Evolutionary conservation across 1,284 basidiomycete species (phyloP).

Genomic region (Ceratobasidium theobromae): DNA sequence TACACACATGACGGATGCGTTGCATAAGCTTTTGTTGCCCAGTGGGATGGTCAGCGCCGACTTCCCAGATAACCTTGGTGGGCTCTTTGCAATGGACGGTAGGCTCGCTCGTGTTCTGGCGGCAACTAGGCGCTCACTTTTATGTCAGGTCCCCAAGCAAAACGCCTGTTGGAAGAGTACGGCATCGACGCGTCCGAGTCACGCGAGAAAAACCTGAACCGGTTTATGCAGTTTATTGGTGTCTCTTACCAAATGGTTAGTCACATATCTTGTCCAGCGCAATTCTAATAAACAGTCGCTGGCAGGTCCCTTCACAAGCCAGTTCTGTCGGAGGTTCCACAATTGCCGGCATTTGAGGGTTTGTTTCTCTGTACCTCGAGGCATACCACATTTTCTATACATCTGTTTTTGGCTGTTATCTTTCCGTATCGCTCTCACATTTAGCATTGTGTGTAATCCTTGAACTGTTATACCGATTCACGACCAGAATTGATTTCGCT

Average conservation of each 20-base stretch:
- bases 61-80: constrained; percentile 35
- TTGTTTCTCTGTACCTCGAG: too few species aligned
- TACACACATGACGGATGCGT: constrained; percentile 32
- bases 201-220: constrained; percentile 34
- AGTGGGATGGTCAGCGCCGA: constrained; percentile 30
- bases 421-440: too few species aligned
- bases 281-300: background rate
- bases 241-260: constrained; percentile 36
- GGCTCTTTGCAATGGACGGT: constrained; percentile 33
- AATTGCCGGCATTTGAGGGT: constrained; percentile 1
- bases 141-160: constrained; percentile 16
- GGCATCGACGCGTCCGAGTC: constrained; percentile 30
- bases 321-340: constrained; percentile 23
- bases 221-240: constrained; percentile 36
- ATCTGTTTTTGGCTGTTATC: too few species aligned
- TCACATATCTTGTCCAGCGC: background rate
- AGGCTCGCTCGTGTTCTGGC: background rate
- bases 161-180: constrained; percentile 28
- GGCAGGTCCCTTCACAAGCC: constrained; percentile 16
- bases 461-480: too few species aligned
- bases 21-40: constrained; percentile 33
- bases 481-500: too few species aligned
- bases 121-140: background rate
- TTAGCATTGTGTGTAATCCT: too few species aligned
- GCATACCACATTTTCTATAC: too few species aligned